Evolutionary conservation across 2,329 filamentous ascomycete genomes (phyloP), one percentile per base, ranked within the genome.

Genomic region (Aspergillus quadrilineatus): DNA sequence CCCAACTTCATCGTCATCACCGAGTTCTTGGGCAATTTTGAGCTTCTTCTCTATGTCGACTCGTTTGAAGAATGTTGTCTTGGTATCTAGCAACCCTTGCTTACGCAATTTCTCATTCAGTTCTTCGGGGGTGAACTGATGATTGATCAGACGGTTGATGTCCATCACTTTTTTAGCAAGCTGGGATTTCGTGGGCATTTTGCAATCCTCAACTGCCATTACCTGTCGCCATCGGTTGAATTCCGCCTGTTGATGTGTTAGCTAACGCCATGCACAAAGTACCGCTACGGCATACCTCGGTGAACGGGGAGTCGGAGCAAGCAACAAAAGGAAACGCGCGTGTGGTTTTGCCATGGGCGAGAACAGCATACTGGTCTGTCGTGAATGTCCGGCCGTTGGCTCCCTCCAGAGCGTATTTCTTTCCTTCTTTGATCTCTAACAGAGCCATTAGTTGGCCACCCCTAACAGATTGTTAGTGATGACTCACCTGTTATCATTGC

Each of bases 291-390:
- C 80, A 62, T 78, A 90, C 89, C 73, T 94, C 91, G n/a, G 89
- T 90, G 68, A 97, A 89, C 42, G 82, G 80, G 49, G 87, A 85
- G 71, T 96, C 92, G 0, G 94, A 97, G 69, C 93, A 92, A 60
- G 88, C 88, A 60, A 94, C 88, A 73, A 97, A 97, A 4, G 92
- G 92, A 76, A 92, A 97, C 36, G 92, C 86, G 70, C 88, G 89
- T 68, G 91, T 84, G 0, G 89, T 82, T 66, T 92, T 92, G 45
- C 94, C 94, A 69, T 96, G 89, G 6, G 90, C 86, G 42, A 90
- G 86, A 53, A 87, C 79, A 32, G 90, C 85, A 69, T 97, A 97
- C 71, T 92, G 88, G 59, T 96, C 91, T 0, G 92, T 96, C 32
- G 89, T 84, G 66, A 96, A 89, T 3, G 81, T 80, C 60, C 91